Evolutionary conservation across 768 basidiomycete species (phyloP).

Genomic region (Lactarius deliciosus): DNA sequence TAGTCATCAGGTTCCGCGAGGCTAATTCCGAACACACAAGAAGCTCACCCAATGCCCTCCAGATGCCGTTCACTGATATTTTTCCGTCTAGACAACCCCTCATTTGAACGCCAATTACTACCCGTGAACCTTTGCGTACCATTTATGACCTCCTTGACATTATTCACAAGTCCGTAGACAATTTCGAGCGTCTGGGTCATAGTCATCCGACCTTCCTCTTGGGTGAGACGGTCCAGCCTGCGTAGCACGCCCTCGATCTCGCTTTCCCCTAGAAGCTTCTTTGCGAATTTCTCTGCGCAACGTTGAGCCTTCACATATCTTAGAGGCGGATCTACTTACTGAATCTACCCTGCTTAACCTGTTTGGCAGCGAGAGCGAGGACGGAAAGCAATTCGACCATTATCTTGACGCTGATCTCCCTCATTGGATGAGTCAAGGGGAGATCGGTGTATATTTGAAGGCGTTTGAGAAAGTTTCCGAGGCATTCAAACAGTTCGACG

Average conservation of each 20-base stretch:
- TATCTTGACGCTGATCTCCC: neutral
- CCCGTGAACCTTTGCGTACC: neutral
- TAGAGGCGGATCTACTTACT: neutral
- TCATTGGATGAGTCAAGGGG: neutral
- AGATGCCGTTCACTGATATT: neutral
- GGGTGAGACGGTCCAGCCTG: neutral
- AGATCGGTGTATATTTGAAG: conserved; percentile 4
- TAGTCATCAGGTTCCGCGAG: neutral
- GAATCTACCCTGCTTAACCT: conserved; percentile 5
- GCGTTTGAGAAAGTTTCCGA: conserved; percentile 5
- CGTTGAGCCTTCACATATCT: neutral
- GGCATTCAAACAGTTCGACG: conserved; percentile 1
- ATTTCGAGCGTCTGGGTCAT: neutral
- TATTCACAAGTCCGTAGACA: conserved; percentile 1
- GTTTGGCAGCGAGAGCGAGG: conserved; percentile 2
- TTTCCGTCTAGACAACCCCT: neutral
- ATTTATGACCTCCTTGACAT: neutral
- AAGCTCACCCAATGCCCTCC: neutral
- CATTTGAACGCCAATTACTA: too few species aligned
- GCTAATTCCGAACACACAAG: neutral
- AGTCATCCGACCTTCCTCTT: conserved; percentile 3
- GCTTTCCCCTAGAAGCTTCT: conserved; percentile 10
- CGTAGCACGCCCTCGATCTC: neutral
- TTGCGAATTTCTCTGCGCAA: conserved; percentile 3
- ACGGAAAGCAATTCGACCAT: conserved; percentile 4